Conservation (phyloP, 2,329 filamentous ascomycete genomes). For the Paecilomyces variotii region DNA sequence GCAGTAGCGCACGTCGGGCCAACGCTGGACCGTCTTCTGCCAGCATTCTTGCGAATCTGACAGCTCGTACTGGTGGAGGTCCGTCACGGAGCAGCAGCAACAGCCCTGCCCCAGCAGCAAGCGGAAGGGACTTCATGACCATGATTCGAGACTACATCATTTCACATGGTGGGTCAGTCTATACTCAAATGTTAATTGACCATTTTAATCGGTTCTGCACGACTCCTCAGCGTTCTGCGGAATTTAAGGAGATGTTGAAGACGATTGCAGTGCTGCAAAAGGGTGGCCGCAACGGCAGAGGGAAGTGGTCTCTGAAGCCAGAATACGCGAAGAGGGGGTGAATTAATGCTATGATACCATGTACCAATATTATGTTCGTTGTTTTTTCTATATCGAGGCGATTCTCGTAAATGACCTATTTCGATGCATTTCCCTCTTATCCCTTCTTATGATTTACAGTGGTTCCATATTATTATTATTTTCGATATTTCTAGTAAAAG, state of each 20-base stretch:
- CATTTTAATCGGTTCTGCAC: constrained; percentile 79
- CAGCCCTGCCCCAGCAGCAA: constrained; percentile 38
- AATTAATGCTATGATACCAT: neutral
- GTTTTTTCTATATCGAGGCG: neutral
- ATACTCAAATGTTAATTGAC: constrained; percentile 78
- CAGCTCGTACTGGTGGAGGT: constrained; percentile 13
- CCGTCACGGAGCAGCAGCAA: constrained; percentile 13
- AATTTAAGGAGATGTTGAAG: constrained; percentile 76
- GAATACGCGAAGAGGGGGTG: constrained; percentile 36
- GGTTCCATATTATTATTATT: neutral
- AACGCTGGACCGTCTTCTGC: constrained; percentile 32
- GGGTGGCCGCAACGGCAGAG: constrained; percentile 40
- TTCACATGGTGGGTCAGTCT: constrained; percentile 67
- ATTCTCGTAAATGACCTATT: neutral
- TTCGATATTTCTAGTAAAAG: neutral
- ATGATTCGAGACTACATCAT: constrained; percentile 74
- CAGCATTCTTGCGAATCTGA: constrained; percentile 32
- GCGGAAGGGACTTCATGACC: constrained; percentile 56
- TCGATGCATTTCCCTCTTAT: neutral
- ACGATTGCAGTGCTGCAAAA: constrained; percentile 64
- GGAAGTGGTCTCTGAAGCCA: constrained; percentile 53
- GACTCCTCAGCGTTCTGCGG: constrained; percentile 58
- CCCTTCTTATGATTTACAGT: neutral
- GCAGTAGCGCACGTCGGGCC: constrained; percentile 27
- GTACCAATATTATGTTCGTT: neutral